A percentile compares a stretch with the other conserved stretches of the same genome.
Conservation (phyloP, 1,139 yeast genomes). For the Debaryomyces robertsiae region DNA sequence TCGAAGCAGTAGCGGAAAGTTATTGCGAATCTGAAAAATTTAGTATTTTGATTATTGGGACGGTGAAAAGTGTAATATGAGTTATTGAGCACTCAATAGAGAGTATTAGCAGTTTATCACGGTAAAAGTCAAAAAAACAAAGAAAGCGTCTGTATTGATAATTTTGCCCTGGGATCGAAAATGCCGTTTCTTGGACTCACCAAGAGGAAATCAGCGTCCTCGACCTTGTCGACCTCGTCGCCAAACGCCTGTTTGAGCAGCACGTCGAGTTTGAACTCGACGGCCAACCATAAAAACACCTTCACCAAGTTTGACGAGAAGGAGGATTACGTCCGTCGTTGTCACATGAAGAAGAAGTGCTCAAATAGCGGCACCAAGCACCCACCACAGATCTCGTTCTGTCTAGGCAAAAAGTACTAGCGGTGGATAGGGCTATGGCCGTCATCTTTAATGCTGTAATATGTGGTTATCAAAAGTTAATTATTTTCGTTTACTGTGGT, state of each 20-base stretch:
- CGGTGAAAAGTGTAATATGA: slow-evolving; percentile 6
- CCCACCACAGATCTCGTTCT: slow-evolving; percentile 41
- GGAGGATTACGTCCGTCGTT: slow-evolving; percentile 47
- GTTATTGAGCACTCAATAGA: slow-evolving; percentile 7
- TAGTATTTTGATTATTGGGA: slow-evolving; percentile 3
- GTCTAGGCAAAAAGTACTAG: slow-evolving; percentile 35
- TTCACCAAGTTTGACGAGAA: slow-evolving; percentile 44
- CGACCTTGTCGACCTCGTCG: slow-evolving; percentile 15
- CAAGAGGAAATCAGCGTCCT: slow-evolving; percentile 18
- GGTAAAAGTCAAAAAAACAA: slow-evolving; percentile 1
- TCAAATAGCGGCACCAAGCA: slow-evolving; percentile 19
- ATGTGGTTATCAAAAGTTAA: slow-evolving; percentile 7
- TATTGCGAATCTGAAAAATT: neutral
- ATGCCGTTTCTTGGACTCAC: slow-evolving; percentile 19
- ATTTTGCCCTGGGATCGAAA: neutral
- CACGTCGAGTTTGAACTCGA: slow-evolving; percentile 6
- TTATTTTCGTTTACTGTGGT: slow-evolving; percentile 5
- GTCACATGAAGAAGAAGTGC: slow-evolving; percentile 31
- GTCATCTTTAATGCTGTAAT: slow-evolving; percentile 3
- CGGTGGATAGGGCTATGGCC: slow-evolving; percentile 6
- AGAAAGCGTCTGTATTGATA: slow-evolving; percentile 6
- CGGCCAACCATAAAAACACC: slow-evolving; percentile 8
- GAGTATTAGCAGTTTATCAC: slow-evolving; percentile 2
- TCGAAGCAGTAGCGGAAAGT: slow-evolving; percentile 3
- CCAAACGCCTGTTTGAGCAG: slow-evolving; percentile 6